Base-by-base conservation (phyloP, 2,329 filamentous ascomycete genomes). In the Pseudopyrenochaeta lycopersici region DNA sequence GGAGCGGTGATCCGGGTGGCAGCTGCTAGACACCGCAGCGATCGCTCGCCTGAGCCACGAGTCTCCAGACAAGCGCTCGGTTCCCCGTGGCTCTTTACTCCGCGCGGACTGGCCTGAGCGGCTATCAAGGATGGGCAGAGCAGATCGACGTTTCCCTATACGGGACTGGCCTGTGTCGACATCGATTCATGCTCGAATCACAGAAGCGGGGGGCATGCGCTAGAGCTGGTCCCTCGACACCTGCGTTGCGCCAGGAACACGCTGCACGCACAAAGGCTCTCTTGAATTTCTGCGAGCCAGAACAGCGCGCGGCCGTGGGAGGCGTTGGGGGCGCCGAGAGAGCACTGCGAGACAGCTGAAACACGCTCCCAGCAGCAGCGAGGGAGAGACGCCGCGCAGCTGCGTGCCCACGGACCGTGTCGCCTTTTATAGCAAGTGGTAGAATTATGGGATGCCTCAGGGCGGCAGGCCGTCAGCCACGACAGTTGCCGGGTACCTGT, bases 251-350 rank as follows among this genome's bases (percentile, higher is more conserved):
- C 60, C 65, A 65, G 65, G 65, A 56, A 65, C 65, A 60, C 46
- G 36, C 23, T 27, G 5, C 32, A 11, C 32, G 54, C 65, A 64
- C 54, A 64, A 59, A 63, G 42, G 23, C 27, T 49, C 60, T 33
- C 45, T 47, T 56, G 61, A 39, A 54, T 51, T 56, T 53, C 46
- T 52, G n/a, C n/a, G n/a, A n/a, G n/a, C n/a, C n/a, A n/a, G n/a
- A n/a, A n/a, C n/a, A n/a, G n/a, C n/a, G n/a, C n/a, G n/a, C n/a
- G n/a, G n/a, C n/a, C n/a, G n/a, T n/a, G 33, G 3, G n/a, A 2
- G n/a, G 7, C 17, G 33, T 15, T 36, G 33, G 7, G 33, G n/a
- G 93, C n/a, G 23, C 12, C 3, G 46, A 54, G 36, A 35, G 46
- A 18, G 41, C 31, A 20, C 39, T 21, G 36, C 36, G 21, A 17